These are phyloP conservation scores for Auxenochlorella protothecoides DNA, from an alignment of 139 green algal genomes.

Conservation along the genomic window DNA sequence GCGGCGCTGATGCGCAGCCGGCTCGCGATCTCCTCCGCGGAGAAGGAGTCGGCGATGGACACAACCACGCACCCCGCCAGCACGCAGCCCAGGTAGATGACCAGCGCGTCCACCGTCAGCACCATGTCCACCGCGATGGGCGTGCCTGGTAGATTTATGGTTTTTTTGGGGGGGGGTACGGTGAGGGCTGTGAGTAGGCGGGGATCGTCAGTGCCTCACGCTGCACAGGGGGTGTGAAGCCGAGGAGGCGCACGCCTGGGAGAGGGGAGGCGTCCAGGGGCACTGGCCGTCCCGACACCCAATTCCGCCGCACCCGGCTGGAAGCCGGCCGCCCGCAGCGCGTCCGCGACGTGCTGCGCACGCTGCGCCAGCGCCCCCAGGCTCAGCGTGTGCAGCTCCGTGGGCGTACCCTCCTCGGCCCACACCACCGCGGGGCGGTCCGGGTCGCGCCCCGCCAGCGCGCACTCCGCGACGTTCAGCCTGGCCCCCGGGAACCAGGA, in stretches of 20 bases:
- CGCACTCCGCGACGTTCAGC: slow-evolving; percentile 69
- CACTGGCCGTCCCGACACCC: no score
- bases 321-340: slow-evolving; percentile 24
- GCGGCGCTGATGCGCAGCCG: slow-evolving; percentile 59
- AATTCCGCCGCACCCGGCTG: slow-evolving; percentile 21
- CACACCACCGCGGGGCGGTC: slow-evolving; percentile 55
- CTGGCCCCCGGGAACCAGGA: slow-evolving; percentile 63
- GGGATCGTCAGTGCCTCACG: no score
- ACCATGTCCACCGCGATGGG: slow-evolving; percentile 53
- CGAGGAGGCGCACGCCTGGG: no score
- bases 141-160: not conserved
- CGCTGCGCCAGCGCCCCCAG: slow-evolving; percentile 33
- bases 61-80: slow-evolving; percentile 68
- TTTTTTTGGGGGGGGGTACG: no score
- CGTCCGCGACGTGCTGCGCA: slow-evolving; percentile 26
- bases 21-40: slow-evolving; percentile 51
- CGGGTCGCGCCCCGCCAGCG: slow-evolving; percentile 28
- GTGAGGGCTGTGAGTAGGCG: no score
- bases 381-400: slow-evolving; percentile 31
- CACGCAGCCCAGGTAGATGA: slow-evolving; percentile 74
- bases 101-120: slow-evolving; percentile 54
- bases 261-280: no score
- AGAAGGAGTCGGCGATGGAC: slow-evolving; percentile 83
- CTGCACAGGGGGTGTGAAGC: no score
- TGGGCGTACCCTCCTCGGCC: slow-evolving; percentile 47